Base-by-base conservation (phyloP, 352 stramenopile genomes). In the Elongisporangium prolatum region DNA sequence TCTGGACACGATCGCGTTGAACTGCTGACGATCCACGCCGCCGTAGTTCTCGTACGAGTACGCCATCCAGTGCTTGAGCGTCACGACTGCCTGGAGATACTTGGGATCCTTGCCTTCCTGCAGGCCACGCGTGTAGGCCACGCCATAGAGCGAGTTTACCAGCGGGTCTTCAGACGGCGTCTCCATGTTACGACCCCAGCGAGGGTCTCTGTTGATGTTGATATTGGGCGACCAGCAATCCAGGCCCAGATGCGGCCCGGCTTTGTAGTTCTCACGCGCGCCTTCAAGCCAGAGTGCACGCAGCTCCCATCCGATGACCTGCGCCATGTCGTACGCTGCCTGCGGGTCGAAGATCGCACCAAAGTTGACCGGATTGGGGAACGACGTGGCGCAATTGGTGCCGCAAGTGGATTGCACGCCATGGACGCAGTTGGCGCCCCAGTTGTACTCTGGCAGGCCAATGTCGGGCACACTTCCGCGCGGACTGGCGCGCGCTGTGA, bases 161-260 rank as follows among this genome's bases (percentile, higher is more conserved):
- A 93, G 71, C 13, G 96, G 95, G 61, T 98, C 93, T 83, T 98
- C 96, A 4, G 91, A 96, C 16, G 90, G 87, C 3, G 83, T 96
- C 74, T 98, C 91, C 81, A 97, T 95, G 62, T 92, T 96, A 22
- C 96, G 71, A 8, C 96, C 96, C 92, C 92, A 98, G 52, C 93
- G 74, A 38, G 95, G 93, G 75, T 98, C 93, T 61, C 95, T 72
- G 52, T 97, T 96, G 54, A 98, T 89, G 68, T 98, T 98, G 55
- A 98, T 92, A 61, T 98, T 98, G 13, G 96, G 96, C 50, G 86
- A 94, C 86, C 89, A 98, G 68, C 86, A 98, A 52, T 96, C 96
- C 20, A 98, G 71, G 0, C 92, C 93, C 18, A 91, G 64, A 50
- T 95, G 84, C 61, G 66, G 75, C 11, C 78, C 83, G 0, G 52